These are phyloP conservation scores for Pyrenochaeta sp. DNA, from an alignment of 2,329 filamentous ascomycete genomes.

Conservation along the genomic window DNA sequence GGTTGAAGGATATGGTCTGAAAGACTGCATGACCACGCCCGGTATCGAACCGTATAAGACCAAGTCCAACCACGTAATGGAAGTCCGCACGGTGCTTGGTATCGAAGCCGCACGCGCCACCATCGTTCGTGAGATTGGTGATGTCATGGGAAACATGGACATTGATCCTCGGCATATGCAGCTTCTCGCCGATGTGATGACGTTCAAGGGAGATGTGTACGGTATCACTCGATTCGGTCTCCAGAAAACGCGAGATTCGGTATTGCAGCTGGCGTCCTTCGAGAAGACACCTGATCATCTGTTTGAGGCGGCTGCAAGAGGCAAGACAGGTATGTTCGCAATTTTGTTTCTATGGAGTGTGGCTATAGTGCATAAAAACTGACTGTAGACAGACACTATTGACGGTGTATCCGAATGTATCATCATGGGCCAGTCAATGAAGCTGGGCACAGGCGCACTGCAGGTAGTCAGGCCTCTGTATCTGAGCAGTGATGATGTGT, in stretches of 20 bases:
- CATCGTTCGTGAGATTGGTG: slow-evolving; percentile 86
- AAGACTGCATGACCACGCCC: slow-evolving; percentile 89
- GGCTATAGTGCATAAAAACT: background rate
- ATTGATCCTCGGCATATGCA: slow-evolving; percentile 99
- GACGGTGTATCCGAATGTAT: slow-evolving; percentile 97
- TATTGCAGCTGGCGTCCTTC: slow-evolving; percentile 92
- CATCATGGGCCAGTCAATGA: slow-evolving; percentile 97
- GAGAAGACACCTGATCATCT: slow-evolving; percentile 98
- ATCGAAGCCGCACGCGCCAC: slow-evolving; percentile 93
- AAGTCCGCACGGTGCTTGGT: slow-evolving; percentile 84
- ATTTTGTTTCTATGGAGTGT: background rate
- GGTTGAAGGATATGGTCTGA: slow-evolving; percentile 93
- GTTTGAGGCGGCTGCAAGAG: slow-evolving; percentile 90
- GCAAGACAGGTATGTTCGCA: slow-evolving; percentile 73
- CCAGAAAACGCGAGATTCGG: slow-evolving; percentile 94
- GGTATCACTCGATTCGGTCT: slow-evolving; percentile 97
- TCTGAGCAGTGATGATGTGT: slow-evolving; percentile 31
- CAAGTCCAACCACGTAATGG: slow-evolving; percentile 87
- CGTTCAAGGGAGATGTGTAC: slow-evolving; percentile 95
- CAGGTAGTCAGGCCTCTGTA: slow-evolving; percentile 79
- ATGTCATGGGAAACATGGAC: slow-evolving; percentile 92
- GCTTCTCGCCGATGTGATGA: slow-evolving; percentile 97
- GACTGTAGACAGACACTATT: slow-evolving; percentile 70
- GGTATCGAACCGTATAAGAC: slow-evolving; percentile 82
- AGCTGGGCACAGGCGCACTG: slow-evolving; percentile 89